Evolutionary conservation across 768 basidiomycete species (phyloP), one percentile per base, ranked within the genome.

Genomic region (Suillus brevipes): DNA sequence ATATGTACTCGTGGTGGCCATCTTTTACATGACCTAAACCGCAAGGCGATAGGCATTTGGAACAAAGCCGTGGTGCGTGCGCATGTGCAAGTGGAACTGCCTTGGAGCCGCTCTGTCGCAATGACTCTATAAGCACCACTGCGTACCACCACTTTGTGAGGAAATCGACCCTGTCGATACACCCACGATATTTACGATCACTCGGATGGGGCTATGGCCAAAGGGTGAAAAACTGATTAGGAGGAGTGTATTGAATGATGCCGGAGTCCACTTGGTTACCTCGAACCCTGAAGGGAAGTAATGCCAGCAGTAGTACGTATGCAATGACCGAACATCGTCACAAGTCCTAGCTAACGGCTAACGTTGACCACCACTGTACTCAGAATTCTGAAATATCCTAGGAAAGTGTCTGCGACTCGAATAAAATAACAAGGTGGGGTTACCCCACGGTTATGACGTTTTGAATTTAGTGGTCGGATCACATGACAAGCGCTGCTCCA

Each of bases 401-500:
- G 12, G 2, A 31, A 34, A 23, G 28, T 13, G 31, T 36, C 12
- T 34, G 28, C 34, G 31, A 62, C 36, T n/a, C 8, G 37, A 38
- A 25, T n/a, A 10, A 31, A 31, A 28, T 40, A n/a, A 6, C 12
- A 16, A 2, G 16, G 6, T 5, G 7, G 14, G 14, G 18, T 61
- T 18, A 23, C 5, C 36, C 63, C 14, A 14, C 7, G 7, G 8
- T 42, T 13, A 14, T 49, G n/a, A 23, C 9, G 25, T 38, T 16
- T 23, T 34, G 6, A 36, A 8, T 36, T 31, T 31, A n/a, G 18
- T 10, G 16, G 37, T 14, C 7, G 20, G 25, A 16, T 67, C 61
- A 76, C 61, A 77, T 23, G 14, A 73, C 61, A 3, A 76, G 38
- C 6, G 66, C 71, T 5, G 74, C 73, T 25, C 75, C 75, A 3